Percentiles rank a stretch among this genome's conserved stretches.
phyloP scores from a whole-genome alignment of 2,329 filamentous ascomycete species.

The Ophiostoma himal-ulmi region DNA sequence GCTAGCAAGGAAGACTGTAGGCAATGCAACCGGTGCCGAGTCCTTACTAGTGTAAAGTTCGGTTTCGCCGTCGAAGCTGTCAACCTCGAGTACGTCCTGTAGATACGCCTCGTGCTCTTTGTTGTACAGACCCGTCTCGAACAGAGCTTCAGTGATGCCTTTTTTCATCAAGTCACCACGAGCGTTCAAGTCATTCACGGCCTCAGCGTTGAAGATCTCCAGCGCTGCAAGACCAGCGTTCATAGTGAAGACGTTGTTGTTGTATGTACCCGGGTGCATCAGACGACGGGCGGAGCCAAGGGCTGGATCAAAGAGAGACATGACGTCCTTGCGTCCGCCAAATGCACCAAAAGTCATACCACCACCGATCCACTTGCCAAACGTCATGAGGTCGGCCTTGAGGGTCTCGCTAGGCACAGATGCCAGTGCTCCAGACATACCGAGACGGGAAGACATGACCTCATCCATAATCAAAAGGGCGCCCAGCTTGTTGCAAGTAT shows the following conservation, averaged over 20 bases:
- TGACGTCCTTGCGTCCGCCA: conserved; percentile 57
- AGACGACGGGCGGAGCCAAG: conserved; percentile 50
- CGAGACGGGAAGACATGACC: conserved; percentile 60
- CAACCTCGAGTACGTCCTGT: conserved; percentile 21
- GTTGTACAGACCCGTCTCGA: conserved; percentile 29
- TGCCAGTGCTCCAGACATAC: conserved; percentile 46
- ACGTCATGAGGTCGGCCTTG: conserved; percentile 51
- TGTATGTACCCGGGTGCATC: conserved; percentile 55
- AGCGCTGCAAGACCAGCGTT: conserved; percentile 44
- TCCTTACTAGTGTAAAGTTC: conserved; percentile 17
- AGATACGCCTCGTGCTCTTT: conserved; percentile 21
- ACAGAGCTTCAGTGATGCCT: conserved; percentile 30
- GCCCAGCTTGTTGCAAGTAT: conserved; percentile 19
- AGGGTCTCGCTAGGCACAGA: conserved; percentile 46
- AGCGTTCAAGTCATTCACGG: conserved; percentile 32
- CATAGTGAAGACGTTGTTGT: conserved; percentile 58
- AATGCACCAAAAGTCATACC: conserved; percentile 56
- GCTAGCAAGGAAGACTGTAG: conserved; percentile 26
- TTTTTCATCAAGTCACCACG: conserved; percentile 31
- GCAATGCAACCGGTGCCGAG: conserved; percentile 13
- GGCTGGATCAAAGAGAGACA: conserved; percentile 61
- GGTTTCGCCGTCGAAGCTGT: conserved; percentile 19
- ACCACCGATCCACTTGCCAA: conserved; percentile 56
- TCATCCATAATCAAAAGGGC: conserved; percentile 62
- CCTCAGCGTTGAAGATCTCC: conserved; percentile 34